phyloP scores from a whole-genome alignment of 805 yeast species.

The Candida dajiaensis region DNA sequence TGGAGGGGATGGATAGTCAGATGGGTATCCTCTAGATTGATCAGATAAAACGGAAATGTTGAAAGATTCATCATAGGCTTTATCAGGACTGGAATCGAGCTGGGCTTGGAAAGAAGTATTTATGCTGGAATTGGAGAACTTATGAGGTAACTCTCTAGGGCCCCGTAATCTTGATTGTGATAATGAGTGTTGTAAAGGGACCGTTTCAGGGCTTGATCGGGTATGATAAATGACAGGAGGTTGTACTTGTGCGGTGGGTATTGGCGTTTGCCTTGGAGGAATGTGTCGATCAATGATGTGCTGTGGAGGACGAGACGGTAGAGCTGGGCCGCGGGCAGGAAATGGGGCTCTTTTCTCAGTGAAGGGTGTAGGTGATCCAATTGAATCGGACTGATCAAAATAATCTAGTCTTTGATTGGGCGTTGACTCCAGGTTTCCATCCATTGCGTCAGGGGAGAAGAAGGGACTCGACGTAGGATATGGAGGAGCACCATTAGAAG shows the following conservation, averaged over 20 bases:
- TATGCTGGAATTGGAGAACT: slow-evolving; percentile 1
- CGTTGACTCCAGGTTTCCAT: background rate
- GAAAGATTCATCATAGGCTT: background rate
- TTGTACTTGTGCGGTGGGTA: background rate
- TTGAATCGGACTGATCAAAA: background rate
- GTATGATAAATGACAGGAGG: background rate
- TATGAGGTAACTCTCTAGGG: slow-evolving; percentile 19
- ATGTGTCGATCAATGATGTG: slow-evolving; percentile 15
- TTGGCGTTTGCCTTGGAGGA: background rate
- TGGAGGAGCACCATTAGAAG: background rate
- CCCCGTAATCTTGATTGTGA: slow-evolving; percentile 12
- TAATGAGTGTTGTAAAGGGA: background rate
- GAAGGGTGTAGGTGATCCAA: background rate
- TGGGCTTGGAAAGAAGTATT: background rate
- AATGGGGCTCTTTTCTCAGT: background rate
- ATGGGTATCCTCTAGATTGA: slow-evolving; percentile 3
- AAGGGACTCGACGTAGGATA: slow-evolving; percentile 1
- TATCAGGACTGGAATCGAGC: background rate
- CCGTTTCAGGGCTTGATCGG: background rate
- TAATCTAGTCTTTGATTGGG: background rate
- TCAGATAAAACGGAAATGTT: slow-evolving; percentile 5
- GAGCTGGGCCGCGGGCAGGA: slow-evolving; percentile 13
- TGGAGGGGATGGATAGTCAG: background rate
- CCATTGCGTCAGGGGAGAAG: slow-evolving; percentile 4
- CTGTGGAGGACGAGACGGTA: slow-evolving; percentile 20